Conservation (phyloP, 169 alveolate species). For the Plasmodium gonderi region DNA sequence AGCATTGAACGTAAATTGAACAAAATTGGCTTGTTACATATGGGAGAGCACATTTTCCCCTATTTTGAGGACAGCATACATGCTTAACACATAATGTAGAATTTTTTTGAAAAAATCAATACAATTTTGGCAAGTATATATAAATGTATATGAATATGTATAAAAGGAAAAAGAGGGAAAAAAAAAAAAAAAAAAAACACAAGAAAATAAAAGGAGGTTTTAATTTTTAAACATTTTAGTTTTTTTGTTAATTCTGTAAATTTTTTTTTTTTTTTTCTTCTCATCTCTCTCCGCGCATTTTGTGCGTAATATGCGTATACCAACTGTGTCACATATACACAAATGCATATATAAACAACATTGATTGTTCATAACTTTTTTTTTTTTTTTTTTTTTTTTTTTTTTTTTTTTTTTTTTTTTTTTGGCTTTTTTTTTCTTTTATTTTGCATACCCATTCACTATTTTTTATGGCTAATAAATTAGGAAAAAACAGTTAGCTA, state of each 20-base stretch:
- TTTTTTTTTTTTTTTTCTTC: conserved; percentile 3
- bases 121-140: background rate
- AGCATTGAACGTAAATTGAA: background rate
- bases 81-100: background rate
- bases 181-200: background rate
- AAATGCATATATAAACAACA: conserved; percentile 48
- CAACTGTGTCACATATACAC: conserved; percentile 6
- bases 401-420: background rate
- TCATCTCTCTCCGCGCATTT: background rate
- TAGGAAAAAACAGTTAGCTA: conserved; percentile 20
- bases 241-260: conserved; percentile 65
- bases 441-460: background rate
- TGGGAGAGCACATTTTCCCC: background rate
- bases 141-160: conserved; percentile 1
- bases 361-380: conserved; percentile 1
- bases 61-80: background rate
- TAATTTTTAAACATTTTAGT: conserved; percentile 72
- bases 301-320: background rate
- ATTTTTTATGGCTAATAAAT: conserved; percentile 11
- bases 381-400: conserved; percentile 16
- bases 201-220: conserved; percentile 55
- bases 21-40: background rate
- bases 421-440: conserved; percentile 29
- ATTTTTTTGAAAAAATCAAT: background rate
- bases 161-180: conserved; percentile 7